Percentiles rank a stretch among this genome's conserved stretches.
These are phyloP conservation scores for Acacia melanoxylon DNA, from an alignment of 306 rosid genomes.

Conservation along the genomic window DNA sequence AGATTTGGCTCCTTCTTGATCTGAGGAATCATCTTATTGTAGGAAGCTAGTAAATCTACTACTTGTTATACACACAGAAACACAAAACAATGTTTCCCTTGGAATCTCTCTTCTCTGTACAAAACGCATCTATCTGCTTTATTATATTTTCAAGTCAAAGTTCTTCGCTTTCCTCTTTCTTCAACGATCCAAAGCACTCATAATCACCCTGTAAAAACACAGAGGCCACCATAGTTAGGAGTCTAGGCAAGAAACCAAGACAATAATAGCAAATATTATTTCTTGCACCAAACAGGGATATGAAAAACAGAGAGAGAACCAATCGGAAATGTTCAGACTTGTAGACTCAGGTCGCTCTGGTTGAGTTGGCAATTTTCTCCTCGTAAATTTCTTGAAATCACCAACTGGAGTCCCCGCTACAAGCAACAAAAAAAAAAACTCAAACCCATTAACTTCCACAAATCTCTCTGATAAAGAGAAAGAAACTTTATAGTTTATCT, in stretches of 20 bases:
- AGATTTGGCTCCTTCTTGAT: constrained; percentile 25
- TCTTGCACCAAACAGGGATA: not conserved
- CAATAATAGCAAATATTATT: not conserved
- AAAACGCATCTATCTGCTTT: constrained; percentile 36
- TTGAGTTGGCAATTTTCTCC: constrained; percentile 46
- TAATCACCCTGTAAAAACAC: constrained; percentile 61
- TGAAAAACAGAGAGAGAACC: constrained; percentile 41
- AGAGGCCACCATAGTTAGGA: not conserved
- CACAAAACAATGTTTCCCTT: constrained; percentile 21
- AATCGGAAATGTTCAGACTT: constrained; percentile 58
- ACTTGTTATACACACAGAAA: not conserved
- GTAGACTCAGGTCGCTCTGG: constrained; percentile 37
- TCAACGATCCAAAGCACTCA: constrained; percentile 76
- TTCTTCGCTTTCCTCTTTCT: constrained; percentile 43
- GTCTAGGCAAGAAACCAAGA: not conserved
- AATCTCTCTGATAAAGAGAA: not conserved
- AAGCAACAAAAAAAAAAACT: not conserved
- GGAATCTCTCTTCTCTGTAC: constrained; percentile 36
- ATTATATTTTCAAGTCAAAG: constrained; percentile 19
- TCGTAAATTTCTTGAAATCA: constrained; percentile 55
- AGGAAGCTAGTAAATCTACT: constrained; percentile 7
- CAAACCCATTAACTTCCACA: not conserved
- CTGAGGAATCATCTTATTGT: constrained; percentile 35
- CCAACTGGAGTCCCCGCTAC: constrained; percentile 64
- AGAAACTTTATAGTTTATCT: not conserved